These are phyloP conservation scores for Chlamydomonas sp. DNA, from an alignment of 139 green algal species.

Conservation along the genomic window DNA sequence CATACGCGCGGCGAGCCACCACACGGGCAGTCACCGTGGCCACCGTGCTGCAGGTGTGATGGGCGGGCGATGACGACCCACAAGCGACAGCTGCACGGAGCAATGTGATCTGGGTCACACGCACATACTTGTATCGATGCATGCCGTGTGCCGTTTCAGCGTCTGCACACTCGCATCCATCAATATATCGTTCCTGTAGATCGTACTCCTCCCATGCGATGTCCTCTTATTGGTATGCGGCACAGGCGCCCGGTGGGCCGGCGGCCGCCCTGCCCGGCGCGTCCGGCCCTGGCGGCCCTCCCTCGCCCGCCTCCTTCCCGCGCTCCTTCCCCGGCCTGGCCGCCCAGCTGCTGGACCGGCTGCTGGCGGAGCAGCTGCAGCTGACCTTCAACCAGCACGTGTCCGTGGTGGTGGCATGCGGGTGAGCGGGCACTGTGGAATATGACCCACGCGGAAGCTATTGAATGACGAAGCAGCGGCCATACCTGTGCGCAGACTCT, in stretches of 20 bases:
- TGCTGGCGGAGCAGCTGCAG: neutral
- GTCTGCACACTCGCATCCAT: too few relatives aligned
- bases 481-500: neutral
- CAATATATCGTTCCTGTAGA: too few relatives aligned
- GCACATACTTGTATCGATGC: too few relatives aligned
- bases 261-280: neutral
- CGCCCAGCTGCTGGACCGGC: neutral
- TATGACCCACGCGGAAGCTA: neutral
- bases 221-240: too few relatives aligned
- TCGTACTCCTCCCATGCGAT: too few relatives aligned
- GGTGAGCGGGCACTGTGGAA: neutral
- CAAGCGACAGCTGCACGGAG: neutral
- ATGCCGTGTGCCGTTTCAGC: too few relatives aligned
- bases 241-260: too few relatives aligned
- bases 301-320: neutral
- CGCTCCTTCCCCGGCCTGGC: neutral
- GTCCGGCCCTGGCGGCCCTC: neutral
- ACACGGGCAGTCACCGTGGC: neutral
- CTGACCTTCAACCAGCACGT: constrained; percentile 33
- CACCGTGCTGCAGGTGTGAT: neutral
- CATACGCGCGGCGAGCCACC: neutral
- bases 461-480: neutral
- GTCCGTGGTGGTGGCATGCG: constrained; percentile 19
- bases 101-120: too few relatives aligned
- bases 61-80: neutral